Percentiles rank a stretch among this genome's conserved stretches.
phyloP scores from a whole-genome alignment of 2,329 filamentous ascomycete species.

The Fusarium fujikuroi region DNA sequence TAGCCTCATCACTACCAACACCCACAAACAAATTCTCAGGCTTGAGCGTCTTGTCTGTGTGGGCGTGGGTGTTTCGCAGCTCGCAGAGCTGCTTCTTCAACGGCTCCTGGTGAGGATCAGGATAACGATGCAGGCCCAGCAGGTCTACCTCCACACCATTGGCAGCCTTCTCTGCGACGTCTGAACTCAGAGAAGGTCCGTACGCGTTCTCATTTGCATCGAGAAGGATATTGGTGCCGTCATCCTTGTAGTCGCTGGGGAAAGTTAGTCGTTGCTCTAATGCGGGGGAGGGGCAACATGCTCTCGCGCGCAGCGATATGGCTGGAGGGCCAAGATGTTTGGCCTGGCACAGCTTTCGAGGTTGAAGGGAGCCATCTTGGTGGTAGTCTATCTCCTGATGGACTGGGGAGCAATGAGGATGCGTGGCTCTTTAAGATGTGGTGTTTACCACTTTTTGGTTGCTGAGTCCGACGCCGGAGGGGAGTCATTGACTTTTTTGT shows the following conservation, averaged over 20 bases:
- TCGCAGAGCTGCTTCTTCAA: conserved; percentile 89
- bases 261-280: conserved; percentile 36
- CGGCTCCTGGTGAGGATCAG: conserved; percentile 90
- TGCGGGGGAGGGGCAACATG: conserved; percentile 56
- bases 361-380: conserved; percentile 72
- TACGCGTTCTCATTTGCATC: conserved; percentile 99
- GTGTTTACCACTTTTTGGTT: conserved; percentile 14
- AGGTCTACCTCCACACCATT: conserved; percentile 70
- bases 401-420: background rate
- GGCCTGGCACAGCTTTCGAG: conserved; percentile 78
- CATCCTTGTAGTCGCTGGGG: conserved; percentile 94
- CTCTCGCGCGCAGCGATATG: conserved; percentile 86
- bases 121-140: conserved; percentile 89
- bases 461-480: conserved; percentile 41
- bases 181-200: conserved; percentile 76
- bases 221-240: conserved; percentile 93
- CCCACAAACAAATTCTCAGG: conserved; percentile 93
- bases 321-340: conserved; percentile 80
- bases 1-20: conserved; percentile 95
- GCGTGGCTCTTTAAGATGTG: conserved; percentile 19
- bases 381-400: background rate
- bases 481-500: conserved; percentile 41
- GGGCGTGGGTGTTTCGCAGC: conserved; percentile 85
- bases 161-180: conserved; percentile 51
- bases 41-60: conserved; percentile 77